Evolutionary conservation across 139 green algal genomes (phyloP).

Genomic region (Eudorina sp.): DNA sequence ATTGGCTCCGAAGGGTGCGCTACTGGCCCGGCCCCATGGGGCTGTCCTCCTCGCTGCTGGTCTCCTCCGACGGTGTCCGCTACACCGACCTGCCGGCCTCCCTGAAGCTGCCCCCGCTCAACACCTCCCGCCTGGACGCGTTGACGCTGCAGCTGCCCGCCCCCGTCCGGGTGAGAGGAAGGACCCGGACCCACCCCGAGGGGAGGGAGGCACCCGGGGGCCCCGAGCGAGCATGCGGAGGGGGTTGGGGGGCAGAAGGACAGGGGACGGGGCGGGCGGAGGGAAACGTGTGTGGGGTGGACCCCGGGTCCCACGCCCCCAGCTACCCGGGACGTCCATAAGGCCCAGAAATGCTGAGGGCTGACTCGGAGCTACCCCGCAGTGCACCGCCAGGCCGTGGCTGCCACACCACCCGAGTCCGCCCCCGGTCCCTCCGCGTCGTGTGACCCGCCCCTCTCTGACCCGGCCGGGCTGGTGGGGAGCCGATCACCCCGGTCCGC

Average conservation of each 20-base stretch:
- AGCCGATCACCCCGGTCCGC: neutral
- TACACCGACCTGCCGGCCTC: neutral
- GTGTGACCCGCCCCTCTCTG: too few relatives aligned
- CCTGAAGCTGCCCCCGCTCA: neutral
- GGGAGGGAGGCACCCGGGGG: too few relatives aligned
- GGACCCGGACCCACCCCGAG: too few relatives aligned
- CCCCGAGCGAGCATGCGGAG: too few relatives aligned
- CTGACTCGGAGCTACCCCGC: neutral
- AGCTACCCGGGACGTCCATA: too few relatives aligned
- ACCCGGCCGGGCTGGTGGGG: neutral
- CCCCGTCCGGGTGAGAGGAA: neutral
- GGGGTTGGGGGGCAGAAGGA: too few relatives aligned
- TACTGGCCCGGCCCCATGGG: neutral
- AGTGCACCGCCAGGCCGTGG: too few relatives aligned
- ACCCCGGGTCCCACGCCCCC: too few relatives aligned
- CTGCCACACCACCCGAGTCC: neutral
- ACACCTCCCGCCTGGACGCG: neutral
- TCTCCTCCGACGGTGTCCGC: neutral
- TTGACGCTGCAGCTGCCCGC: neutral
- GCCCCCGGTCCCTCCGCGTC: neutral
- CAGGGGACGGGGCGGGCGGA: too few relatives aligned
- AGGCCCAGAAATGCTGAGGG: neutral
- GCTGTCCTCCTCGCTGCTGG: slow-evolving; percentile 7
- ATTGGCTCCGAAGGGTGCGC: neutral
- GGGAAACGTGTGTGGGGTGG: too few relatives aligned